These are phyloP conservation scores for Ophiostoma sp. DNA, from an alignment of 2,329 filamentous ascomycete genomes.

Conservation along the genomic window DNA sequence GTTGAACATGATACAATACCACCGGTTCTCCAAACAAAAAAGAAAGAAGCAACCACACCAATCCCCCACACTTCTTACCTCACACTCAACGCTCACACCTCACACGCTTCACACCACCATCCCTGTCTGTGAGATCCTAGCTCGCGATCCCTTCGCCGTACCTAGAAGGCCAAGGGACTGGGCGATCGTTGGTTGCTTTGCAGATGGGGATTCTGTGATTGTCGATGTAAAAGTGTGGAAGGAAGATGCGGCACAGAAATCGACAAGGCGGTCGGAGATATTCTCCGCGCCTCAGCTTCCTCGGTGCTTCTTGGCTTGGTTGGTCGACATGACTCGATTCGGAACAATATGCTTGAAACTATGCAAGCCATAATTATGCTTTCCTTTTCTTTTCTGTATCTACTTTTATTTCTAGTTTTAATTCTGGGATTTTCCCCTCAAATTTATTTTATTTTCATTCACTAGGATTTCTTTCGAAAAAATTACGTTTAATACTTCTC, in stretches of 20 bases:
- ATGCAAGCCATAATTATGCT: background rate
- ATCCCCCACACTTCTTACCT: background rate
- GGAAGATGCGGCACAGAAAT: no score
- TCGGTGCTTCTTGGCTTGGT: background rate
- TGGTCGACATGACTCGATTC: background rate
- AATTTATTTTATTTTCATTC: background rate
- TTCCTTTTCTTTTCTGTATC: background rate
- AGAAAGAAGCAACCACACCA: background rate
- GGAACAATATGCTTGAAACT: background rate
- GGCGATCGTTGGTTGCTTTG: slow-evolving; percentile 9
- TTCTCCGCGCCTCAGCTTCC: background rate
- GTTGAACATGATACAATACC: background rate
- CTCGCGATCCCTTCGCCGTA: background rate
- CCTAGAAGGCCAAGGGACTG: background rate
- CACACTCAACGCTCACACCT: background rate
- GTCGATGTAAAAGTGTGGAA: background rate
- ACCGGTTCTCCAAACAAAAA: background rate
- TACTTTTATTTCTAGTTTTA: background rate
- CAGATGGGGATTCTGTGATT: background rate
- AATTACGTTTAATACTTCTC: no score
- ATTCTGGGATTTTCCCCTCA: background rate
- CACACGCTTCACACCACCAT: background rate
- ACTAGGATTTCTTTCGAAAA: background rate
- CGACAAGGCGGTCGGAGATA: background rate
- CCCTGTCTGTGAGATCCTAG: background rate